Base-by-base conservation (phyloP, 306 rosid species). In the Cucumis hystrix region DNA sequence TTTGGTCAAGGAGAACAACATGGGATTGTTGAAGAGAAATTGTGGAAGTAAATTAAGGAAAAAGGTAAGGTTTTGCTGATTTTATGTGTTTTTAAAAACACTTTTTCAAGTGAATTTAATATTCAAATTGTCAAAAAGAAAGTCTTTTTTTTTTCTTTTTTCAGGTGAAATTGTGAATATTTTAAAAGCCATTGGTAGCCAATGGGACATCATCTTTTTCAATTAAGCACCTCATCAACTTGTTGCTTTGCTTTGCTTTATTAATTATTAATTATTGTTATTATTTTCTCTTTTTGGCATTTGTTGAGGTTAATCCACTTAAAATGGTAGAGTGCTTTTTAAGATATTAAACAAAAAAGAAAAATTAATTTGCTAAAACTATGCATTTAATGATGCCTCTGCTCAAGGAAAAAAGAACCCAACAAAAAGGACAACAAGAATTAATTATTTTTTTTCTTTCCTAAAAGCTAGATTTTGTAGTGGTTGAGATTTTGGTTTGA, bases 21-120 rank as follows among this genome's bases (percentile, higher is more conserved):
- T 69, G 54, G 56, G 33, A 25, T 69, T 9, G 72, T 66, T 66
- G 72, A 65, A 69, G 55, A 69, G 55, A 69, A 65, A 67, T 66
- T 66, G 30, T 28, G 67, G 49, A 64, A 64, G 47, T 33, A 64
- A 64, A 30, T 64, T 64, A 37, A 64, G 39, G 71, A 35, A 21
- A 30, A 63, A 12, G 40, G 43, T 5, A 45, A 6, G 66, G 67
- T 33, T 33, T 61, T 61, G 67, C 39, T 18, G 40, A 62, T 13
- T 62, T 62, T 25, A 12, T 60, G 66, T 60, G 30, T 33, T 25
- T 59, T 11, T 1, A 4, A 20, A 10, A 60, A 10, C 5, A 60
- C 11, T 60, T 60, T 23, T 23, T 60, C 37, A 65, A 65, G 49
- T 35, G 51, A 65, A 65, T 35, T 17, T 18, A 17, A 20, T 8